Evolutionary conservation across 2,329 filamentous ascomycete genomes (phyloP).

Genomic region (Plenodomus tracheiphilus): DNA sequence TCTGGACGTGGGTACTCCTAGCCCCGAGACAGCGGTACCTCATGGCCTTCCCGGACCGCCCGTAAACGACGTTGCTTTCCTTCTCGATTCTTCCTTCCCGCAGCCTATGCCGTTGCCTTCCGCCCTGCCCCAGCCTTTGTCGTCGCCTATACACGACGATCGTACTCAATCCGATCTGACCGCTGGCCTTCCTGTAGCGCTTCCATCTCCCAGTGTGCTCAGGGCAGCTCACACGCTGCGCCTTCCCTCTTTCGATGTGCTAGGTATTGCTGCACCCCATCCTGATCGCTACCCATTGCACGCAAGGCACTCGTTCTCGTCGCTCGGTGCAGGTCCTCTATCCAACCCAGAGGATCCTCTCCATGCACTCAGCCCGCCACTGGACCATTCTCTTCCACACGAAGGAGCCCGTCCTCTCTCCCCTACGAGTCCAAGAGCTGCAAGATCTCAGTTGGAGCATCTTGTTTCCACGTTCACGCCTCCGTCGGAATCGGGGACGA

Average conservation of each 20-base stretch:
- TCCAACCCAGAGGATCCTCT: constrained; percentile 47
- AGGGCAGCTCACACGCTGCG: constrained; percentile 49
- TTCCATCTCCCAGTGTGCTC: constrained; percentile 34
- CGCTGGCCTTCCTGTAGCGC: constrained; percentile 34
- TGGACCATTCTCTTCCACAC: constrained; percentile 21
- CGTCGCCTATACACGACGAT: constrained; percentile 31
- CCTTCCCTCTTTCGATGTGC: constrained; percentile 57
- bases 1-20: constrained; percentile 17
- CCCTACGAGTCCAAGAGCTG: constrained; percentile 20
- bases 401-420: constrained; percentile 21
- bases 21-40: constrained; percentile 13
- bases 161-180: constrained; percentile 30
- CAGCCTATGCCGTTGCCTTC: constrained; percentile 36
- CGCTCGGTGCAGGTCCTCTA: constrained; percentile 41
- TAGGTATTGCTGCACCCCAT: constrained; percentile 55
- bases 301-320: constrained; percentile 31
- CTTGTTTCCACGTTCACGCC: constrained; percentile 51
- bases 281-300: constrained; percentile 44
- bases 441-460: constrained; percentile 33
- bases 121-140: constrained; percentile 20
- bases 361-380: constrained; percentile 42
- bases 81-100: constrained; percentile 34
- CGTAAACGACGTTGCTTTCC: constrained; percentile 21
- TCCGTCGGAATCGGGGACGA: constrained; percentile 48
- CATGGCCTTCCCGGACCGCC: constrained; percentile 9